phyloP scores from a whole-genome alignment of 2,329 filamentous ascomycete genomes.

The Monosporascus sp. region DNA sequence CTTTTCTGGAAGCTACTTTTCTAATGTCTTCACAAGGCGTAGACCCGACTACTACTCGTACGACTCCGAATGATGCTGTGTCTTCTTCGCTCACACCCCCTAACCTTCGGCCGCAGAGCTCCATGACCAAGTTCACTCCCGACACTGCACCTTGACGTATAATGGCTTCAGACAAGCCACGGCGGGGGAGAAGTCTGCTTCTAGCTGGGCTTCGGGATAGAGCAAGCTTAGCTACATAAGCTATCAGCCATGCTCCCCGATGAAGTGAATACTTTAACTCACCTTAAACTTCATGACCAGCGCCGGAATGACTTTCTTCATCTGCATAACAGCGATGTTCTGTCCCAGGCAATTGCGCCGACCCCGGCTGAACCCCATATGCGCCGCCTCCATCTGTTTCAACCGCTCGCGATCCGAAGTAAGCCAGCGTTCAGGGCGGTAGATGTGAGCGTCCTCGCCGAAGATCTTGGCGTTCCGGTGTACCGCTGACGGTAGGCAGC shows the following conservation, averaged over 20 bases:
- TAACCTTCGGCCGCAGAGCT: no score
- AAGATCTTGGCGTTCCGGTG: slow-evolving; percentile 12
- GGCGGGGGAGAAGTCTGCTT: slow-evolving; percentile 10
- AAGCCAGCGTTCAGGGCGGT: slow-evolving; percentile 20
- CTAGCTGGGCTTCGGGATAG: slow-evolving; percentile 9
- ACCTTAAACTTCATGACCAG: slow-evolving; percentile 19
- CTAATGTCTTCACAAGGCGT: no score
- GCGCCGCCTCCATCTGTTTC: slow-evolving; percentile 17
- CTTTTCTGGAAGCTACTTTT: no score
- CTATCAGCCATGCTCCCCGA: not conserved
- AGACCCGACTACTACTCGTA: no score
- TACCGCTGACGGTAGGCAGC: slow-evolving; percentile 13
- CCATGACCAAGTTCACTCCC: no score
- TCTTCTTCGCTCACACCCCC: no score
- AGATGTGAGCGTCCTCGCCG: slow-evolving; percentile 14
- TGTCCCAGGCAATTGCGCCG: slow-evolving; percentile 16
- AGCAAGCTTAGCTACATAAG: slow-evolving; percentile 10
- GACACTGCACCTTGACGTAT: no score
- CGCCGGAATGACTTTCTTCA: slow-evolving; percentile 20
- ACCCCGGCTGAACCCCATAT: slow-evolving; percentile 21
- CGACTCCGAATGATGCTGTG: no score
- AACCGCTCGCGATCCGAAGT: slow-evolving; percentile 13
- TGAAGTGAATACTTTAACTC: slow-evolving; percentile 1
- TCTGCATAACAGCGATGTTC: slow-evolving; percentile 18
- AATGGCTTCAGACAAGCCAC: slow-evolving; percentile 3